A percentile compares a stretch with the other conserved stretches of the same genome.
These are phyloP conservation scores for Prunus davidiana DNA, from an alignment of 306 rosid species.

Conservation along the genomic window DNA sequence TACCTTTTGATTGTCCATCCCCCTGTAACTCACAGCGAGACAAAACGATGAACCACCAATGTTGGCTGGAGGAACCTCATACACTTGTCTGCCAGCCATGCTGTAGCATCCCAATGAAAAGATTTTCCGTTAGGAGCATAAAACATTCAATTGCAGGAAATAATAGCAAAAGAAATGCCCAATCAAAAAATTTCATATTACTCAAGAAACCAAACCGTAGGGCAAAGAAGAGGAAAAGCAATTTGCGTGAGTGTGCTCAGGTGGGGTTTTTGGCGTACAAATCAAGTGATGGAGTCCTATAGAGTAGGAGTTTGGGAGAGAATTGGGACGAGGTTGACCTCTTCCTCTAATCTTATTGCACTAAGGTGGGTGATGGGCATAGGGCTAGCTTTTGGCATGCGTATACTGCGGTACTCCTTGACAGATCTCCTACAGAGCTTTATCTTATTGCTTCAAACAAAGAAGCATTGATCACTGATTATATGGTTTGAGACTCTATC, in stretches of 20 bases:
- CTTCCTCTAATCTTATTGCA: neutral
- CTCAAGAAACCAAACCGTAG: neutral
- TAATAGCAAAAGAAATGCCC: neutral
- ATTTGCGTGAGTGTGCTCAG: neutral
- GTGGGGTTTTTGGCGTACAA: neutral
- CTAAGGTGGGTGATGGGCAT: neutral
- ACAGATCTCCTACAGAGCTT: neutral
- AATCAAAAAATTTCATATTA: neutral
- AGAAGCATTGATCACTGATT: neutral
- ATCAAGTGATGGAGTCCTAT: neutral
- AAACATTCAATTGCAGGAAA: neutral
- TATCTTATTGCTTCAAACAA: neutral
- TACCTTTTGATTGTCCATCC: constrained; percentile 79
- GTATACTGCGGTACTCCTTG: neutral
- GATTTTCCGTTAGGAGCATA: constrained; percentile 2
- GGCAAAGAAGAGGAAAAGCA: neutral
- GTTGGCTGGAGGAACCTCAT: constrained; percentile 66
- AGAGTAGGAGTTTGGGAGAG: neutral
- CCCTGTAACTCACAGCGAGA: constrained; percentile 71
- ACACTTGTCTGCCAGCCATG: constrained; percentile 86
- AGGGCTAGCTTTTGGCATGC: neutral
- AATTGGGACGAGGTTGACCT: neutral
- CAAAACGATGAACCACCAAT: constrained; percentile 75
- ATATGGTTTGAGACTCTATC: neutral
- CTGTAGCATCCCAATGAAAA: constrained; percentile 43